phyloP scores from a whole-genome alignment of 2,329 filamentous ascomycete genomes.

The Fusarium sp. region DNA sequence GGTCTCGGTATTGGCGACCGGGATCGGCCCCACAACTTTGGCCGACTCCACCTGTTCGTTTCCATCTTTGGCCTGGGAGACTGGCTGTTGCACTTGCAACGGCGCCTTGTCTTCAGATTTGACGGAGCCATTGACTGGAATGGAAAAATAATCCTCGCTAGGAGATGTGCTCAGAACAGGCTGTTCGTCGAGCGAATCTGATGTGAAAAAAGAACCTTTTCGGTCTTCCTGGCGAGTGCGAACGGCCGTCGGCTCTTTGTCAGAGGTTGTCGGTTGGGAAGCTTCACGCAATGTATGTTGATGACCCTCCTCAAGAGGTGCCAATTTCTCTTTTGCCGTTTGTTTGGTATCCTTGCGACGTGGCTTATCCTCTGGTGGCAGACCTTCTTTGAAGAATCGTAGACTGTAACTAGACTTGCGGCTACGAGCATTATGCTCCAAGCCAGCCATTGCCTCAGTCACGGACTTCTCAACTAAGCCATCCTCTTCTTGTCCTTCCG shows the following conservation, averaged over 20 bases:
- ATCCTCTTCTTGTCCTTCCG: conserved; percentile 58
- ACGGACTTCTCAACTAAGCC: conserved; percentile 73
- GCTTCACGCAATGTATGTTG: not conserved
- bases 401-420: conserved; percentile 74
- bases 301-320: conserved; percentile 47
- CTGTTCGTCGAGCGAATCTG: conserved; percentile 26
- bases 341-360: conserved; percentile 60
- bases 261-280: not conserved
- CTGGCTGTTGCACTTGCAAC: conserved; percentile 26
- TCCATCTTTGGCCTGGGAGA: conserved; percentile 23
- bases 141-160: conserved; percentile 39
- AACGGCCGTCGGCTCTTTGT: conserved; percentile 11
- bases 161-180: conserved; percentile 35
- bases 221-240: conserved; percentile 25
- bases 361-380: conserved; percentile 65
- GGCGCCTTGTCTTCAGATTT: conserved; percentile 16
- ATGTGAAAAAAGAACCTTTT: conserved; percentile 4
- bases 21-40: conserved; percentile 39
- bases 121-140: conserved; percentile 14
- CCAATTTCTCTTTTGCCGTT: conserved; percentile 53
- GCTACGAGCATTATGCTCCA: conserved; percentile 71
- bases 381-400: conserved; percentile 72
- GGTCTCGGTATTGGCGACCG: conserved; percentile 33
- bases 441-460: conserved; percentile 66
- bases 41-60: conserved; percentile 36